These are phyloP conservation scores for Phaeoacremonium minimum DNA, from an alignment of 2,329 filamentous ascomycete genomes.

Conservation along the genomic window DNA sequence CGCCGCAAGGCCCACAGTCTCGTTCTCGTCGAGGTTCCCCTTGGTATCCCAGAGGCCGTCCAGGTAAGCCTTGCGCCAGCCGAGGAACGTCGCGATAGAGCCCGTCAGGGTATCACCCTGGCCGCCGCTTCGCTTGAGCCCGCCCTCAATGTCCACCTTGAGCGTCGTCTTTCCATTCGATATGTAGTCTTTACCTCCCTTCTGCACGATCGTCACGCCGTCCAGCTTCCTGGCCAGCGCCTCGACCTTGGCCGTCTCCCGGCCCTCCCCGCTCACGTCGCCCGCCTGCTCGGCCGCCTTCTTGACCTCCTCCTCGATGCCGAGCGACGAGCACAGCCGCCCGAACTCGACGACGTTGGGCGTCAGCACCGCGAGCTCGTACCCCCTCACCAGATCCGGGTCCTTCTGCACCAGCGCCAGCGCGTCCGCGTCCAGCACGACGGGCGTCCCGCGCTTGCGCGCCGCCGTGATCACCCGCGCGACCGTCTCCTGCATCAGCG, in stretches of 20 bases:
- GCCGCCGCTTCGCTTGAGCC: conserved; percentile 84
- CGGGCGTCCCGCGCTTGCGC: conserved; percentile 64
- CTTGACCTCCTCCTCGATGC: conserved; percentile 52
- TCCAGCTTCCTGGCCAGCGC: conserved; percentile 69
- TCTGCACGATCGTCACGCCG: conserved; percentile 88
- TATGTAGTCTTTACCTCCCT: conserved; percentile 78
- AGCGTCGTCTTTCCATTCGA: conserved; percentile 80
- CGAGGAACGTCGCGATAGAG: conserved; percentile 80
- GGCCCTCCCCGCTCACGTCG: conserved; percentile 19
- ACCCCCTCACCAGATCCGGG: conserved; percentile 75
- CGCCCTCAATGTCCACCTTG: conserved; percentile 72
- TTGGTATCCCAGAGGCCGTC: conserved; percentile 73
- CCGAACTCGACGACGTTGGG: conserved; percentile 94
- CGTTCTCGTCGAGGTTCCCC: conserved; percentile 26
- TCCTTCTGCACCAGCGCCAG: conserved; percentile 71
- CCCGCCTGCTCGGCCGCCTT: conserved; percentile 26
- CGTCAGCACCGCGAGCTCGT: conserved; percentile 80
- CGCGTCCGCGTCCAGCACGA: conserved; percentile 91
- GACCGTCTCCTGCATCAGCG: conserved; percentile 84
- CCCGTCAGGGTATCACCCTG: conserved; percentile 96
- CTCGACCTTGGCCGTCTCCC: conserved; percentile 50
- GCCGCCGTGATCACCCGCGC: conserved; percentile 76
- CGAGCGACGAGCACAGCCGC: conserved; percentile 71
- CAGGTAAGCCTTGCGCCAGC: conserved; percentile 82
- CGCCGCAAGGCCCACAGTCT: conserved; percentile 70